A percentile compares a stretch with the other conserved stretches of the same genome.
Conservation (phyloP, 192 early-diverging fungal species). For the Linnemannia elongata region DNA sequence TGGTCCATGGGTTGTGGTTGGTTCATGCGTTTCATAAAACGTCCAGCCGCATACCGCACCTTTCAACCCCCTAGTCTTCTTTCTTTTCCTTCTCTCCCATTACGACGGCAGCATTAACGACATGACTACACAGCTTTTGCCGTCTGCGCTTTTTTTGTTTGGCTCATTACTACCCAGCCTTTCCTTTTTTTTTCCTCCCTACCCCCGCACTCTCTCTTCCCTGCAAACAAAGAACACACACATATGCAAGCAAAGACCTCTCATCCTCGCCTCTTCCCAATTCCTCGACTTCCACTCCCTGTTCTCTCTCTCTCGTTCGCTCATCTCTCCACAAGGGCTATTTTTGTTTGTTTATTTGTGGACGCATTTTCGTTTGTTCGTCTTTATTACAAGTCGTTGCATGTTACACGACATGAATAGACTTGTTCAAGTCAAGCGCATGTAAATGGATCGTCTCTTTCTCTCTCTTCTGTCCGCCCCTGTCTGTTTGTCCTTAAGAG, state of each 20-base stretch:
- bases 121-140: neutral
- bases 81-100: neutral
- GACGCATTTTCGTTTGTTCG: neutral
- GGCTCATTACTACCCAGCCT: neutral
- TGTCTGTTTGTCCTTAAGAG: too few relatives aligned
- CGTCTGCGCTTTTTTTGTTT: neutral
- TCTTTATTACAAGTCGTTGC: neutral
- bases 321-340: neutral
- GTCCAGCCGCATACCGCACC: neutral
- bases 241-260: neutral
- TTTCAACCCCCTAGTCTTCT: neutral
- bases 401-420: neutral
- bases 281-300: neutral
- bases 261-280: neutral
- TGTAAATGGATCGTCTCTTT: neutral
- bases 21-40: constrained; percentile 3
- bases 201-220: neutral
- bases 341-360: neutral
- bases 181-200: neutral
- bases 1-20: neutral
- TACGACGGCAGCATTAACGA: neutral
- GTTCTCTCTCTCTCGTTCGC: neutral
- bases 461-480: neutral
- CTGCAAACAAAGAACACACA: neutral
- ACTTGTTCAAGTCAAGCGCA: neutral